Percentiles rank a stretch among this genome's conserved stretches.
Conservation (phyloP, 2,329 filamentous ascomycete species). For the Trichoderma koningiopsis region DNA sequence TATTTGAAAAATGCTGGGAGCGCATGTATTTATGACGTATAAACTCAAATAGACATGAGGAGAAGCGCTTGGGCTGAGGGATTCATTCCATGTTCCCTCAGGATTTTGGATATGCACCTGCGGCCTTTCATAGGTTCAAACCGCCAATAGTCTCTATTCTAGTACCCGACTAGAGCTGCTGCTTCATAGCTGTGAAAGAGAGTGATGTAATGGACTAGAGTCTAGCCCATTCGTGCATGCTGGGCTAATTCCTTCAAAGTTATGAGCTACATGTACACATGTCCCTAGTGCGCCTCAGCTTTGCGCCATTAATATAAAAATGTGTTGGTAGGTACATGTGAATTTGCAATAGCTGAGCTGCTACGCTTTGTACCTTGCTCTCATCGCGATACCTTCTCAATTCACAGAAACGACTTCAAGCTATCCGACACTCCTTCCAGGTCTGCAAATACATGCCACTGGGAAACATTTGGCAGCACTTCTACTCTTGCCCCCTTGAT, state of each 20-base stretch:
- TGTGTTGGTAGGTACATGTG: background rate
- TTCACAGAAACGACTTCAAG: background rate
- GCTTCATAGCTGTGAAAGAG: background rate
- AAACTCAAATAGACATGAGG: background rate
- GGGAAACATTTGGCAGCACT: background rate
- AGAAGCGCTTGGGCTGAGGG: conserved; percentile 6
- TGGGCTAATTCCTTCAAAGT: background rate
- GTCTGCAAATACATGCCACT: conserved; percentile 2
- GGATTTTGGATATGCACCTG: background rate
- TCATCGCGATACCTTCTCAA: background rate
- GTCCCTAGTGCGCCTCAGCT: conserved; percentile 8
- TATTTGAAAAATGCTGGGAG: background rate
- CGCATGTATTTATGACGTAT: conserved; percentile 11
- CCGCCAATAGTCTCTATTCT: background rate
- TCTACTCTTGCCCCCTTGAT: background rate
- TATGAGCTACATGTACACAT: background rate
- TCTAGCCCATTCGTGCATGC: background rate
- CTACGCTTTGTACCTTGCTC: background rate
- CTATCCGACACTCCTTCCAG: background rate
- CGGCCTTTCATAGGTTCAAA: conserved; percentile 1
- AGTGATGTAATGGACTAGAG: conserved; percentile 18
- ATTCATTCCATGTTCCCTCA: background rate
- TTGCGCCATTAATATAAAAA: background rate
- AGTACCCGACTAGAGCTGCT: background rate
- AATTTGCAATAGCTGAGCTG: too few relatives aligned